Evolutionary conservation across 129 eudicot genomes (phyloP).

Genomic region (Erigeron canadensis): DNA sequence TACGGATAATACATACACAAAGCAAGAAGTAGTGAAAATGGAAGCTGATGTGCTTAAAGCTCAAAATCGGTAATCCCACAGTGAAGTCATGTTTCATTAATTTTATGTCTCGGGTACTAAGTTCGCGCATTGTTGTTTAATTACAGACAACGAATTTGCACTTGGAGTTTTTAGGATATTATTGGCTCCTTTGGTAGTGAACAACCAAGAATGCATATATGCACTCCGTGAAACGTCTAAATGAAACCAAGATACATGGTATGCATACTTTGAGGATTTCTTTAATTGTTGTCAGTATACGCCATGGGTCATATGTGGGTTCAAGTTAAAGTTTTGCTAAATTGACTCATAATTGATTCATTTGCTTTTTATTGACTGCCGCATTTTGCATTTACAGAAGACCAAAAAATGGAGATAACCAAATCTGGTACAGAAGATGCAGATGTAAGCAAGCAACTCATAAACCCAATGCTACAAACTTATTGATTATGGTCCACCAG

Average conservation of each 20-base stretch:
- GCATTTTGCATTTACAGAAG: conserved; percentile 35
- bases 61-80: conserved; percentile 69
- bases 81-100: no score
- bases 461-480: background rate
- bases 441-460: conserved; percentile 28
- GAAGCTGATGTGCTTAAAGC: conserved; percentile 66
- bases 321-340: background rate
- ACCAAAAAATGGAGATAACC: conserved; percentile 47
- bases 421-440: conserved; percentile 40
- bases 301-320: background rate
- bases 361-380: conserved; percentile 12
- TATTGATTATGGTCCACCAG: no score
- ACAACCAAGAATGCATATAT: no score
- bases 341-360: background rate
- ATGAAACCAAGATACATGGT: no score
- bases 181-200: no score
- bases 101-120: no score
- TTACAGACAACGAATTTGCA: no score
- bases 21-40: conserved; percentile 77
- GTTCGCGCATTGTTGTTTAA: no score
- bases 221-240: no score
- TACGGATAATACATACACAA: conserved; percentile 72
- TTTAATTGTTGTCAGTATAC: background rate
- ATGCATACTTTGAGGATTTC: no score
- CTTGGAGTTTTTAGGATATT: no score